phyloP scores from a whole-genome alignment of 2,329 filamentous ascomycete species.

The Diplocarpon rosae region DNA sequence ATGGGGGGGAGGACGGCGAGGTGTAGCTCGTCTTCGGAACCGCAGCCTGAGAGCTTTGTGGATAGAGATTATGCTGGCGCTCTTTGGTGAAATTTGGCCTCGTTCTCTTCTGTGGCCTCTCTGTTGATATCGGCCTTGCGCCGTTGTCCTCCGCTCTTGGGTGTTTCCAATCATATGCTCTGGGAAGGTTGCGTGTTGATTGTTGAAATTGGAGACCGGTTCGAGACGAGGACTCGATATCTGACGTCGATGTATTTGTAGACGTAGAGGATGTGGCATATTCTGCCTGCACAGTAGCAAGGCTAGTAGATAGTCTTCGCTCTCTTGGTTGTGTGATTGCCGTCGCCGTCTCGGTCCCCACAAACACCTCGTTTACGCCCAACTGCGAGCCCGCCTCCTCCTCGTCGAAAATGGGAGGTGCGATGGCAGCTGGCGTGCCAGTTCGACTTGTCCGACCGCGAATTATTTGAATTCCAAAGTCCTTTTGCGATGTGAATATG shows the following conservation, averaged over 20 bases:
- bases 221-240: slow-evolving; percentile 1
- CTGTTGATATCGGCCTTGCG: slow-evolving; percentile 10
- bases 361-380: no score
- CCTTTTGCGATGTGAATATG: slow-evolving; percentile 18
- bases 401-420: no score
- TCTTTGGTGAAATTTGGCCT: slow-evolving; percentile 19
- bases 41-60: slow-evolving; percentile 23
- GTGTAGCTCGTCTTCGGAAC: slow-evolving; percentile 3
- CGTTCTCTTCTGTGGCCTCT: slow-evolving; percentile 23
- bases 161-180: slow-evolving; percentile 19
- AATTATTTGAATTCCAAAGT: slow-evolving; percentile 3
- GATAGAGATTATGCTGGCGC: slow-evolving; percentile 28
- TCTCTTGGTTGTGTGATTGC: no score
- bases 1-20: slow-evolving; percentile 36
- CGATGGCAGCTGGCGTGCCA: not conserved
- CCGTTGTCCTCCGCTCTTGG: slow-evolving; percentile 13
- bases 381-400: no score
- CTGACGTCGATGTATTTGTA: not conserved
- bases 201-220: not conserved
- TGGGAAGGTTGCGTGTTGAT: no score
- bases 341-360: no score
- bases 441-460: slow-evolving; percentile 2
- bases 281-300: no score
- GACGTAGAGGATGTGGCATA: no score
- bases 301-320: no score